Conservation (phyloP, 768 basidiomycete species). For the Aureoboletus auriporus region DNA sequence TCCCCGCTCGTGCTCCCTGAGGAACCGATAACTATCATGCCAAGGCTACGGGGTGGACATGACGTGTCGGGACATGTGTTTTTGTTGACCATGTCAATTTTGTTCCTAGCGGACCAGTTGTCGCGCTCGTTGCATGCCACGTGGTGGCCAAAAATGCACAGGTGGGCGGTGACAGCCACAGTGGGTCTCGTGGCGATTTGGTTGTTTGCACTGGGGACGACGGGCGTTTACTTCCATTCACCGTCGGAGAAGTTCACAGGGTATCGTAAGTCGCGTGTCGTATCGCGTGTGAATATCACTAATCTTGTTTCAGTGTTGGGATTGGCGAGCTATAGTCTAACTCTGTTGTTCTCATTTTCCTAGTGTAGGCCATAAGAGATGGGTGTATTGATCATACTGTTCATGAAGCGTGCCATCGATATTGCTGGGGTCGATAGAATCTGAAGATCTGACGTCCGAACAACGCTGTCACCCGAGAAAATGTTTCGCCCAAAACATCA, state of each 20-base stretch:
- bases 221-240: conserved; percentile 88
- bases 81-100: conserved; percentile 71
- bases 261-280: conserved; percentile 53
- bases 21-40: conserved; percentile 43
- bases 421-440: too few species aligned
- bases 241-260: conserved; percentile 87
- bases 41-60: conserved; percentile 75
- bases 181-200: conserved; percentile 54
- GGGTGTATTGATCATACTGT: too few species aligned
- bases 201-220: conserved; percentile 74
- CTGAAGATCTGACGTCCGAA: too few species aligned
- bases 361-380: too few species aligned
- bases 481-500: too few species aligned
- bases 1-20: conserved; percentile 34
- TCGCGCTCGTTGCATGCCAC: conserved; percentile 44
- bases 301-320: conserved; percentile 33
- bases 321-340: conserved; percentile 32
- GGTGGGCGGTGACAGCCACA: conserved; percentile 43
- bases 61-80: conserved; percentile 95
- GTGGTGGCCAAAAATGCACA: conserved; percentile 43
- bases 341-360: conserved; percentile 16
- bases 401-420: too few species aligned
- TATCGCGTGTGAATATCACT: not conserved
- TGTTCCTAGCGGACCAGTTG: conserved; percentile 80
- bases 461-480: too few species aligned